phyloP scores from a whole-genome alignment of 176 grass and related monocot species.

The Secale cereale region DNA sequence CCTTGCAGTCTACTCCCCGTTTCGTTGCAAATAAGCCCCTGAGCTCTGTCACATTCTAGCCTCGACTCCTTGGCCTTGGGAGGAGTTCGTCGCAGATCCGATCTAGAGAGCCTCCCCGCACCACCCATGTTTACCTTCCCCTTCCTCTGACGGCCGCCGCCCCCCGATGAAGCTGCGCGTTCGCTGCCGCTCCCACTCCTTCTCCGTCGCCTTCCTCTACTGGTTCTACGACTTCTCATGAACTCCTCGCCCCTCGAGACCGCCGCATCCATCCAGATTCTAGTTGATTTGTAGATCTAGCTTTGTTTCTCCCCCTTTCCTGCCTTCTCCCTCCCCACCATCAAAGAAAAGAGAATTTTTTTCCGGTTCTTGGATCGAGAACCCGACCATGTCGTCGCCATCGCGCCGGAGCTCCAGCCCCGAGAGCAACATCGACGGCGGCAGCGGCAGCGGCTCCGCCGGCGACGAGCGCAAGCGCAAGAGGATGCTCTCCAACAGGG shows the following conservation, averaged over 20 bases:
- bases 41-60: conserved; percentile 1
- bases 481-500: conserved; percentile 83
- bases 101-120: not conserved
- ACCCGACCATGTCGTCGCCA: conserved; percentile 32
- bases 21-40: not conserved
- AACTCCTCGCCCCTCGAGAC: conserved; percentile 25
- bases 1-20: not conserved
- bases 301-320: not conserved
- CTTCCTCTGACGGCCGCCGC: conserved; percentile 39
- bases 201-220: conserved; percentile 80
- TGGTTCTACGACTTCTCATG: conserved; percentile 90
- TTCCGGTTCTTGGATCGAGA: not conserved
- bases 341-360: not conserved
- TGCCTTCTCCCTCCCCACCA: not conserved
- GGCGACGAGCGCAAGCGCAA: conserved; percentile 66
- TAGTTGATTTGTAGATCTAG: conserved; percentile 21
- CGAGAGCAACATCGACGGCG: conserved; percentile 32
- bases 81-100: not conserved
- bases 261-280: not conserved
- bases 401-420: conserved; percentile 47
- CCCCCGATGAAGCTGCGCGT: conserved; percentile 49
- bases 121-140: conserved; percentile 34
- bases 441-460: not conserved
- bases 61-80: not conserved
- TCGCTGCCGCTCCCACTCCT: conserved; percentile 63